phyloP scores from a whole-genome alignment of 768 basidiomycete genomes.

The Leucosporidium creatinivorum region DNA sequence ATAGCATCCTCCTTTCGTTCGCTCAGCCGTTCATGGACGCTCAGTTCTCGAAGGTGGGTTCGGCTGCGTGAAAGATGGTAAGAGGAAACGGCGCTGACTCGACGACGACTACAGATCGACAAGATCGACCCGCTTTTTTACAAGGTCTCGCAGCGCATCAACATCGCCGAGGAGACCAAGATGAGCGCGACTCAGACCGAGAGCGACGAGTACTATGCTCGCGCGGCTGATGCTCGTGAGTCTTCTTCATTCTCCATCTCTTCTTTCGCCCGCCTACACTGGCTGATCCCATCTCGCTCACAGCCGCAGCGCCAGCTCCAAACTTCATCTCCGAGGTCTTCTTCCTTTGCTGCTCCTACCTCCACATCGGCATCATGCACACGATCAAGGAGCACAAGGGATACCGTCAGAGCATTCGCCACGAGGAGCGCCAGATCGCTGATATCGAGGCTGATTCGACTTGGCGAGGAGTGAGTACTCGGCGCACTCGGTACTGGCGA shows the following conservation, averaged over 20 bases:
- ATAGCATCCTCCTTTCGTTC: slow-evolving; percentile 71
- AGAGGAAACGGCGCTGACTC: background rate
- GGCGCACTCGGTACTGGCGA: slow-evolving; percentile 6
- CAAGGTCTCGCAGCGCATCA: slow-evolving; percentile 58
- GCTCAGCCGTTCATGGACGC: slow-evolving; percentile 94
- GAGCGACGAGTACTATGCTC: slow-evolving; percentile 57
- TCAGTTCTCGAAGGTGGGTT: slow-evolving; percentile 69
- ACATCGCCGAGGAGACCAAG: slow-evolving; percentile 80
- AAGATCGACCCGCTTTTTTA: slow-evolving; percentile 81
- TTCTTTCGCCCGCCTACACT: background rate
- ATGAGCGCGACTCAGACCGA: slow-evolving; percentile 89
- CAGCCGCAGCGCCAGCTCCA: slow-evolving; percentile 52
- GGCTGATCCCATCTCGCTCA: background rate
- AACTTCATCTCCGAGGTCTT: slow-evolving; percentile 96
- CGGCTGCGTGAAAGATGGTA: background rate
- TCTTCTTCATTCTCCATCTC: background rate
- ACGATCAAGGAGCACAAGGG: slow-evolving; percentile 65
- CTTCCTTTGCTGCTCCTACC: slow-evolving; percentile 76
- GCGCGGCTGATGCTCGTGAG: background rate
- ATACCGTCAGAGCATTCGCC: slow-evolving; percentile 44
- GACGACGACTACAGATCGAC: slow-evolving; percentile 57
- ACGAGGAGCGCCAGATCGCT: slow-evolving; percentile 64
- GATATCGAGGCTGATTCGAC: slow-evolving; percentile 69
- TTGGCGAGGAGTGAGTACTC: slow-evolving; percentile 65
- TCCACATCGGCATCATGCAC: slow-evolving; percentile 78